Evolutionary conservation across 768 basidiomycete species (phyloP).

Genomic region (Termitomyces sp.): DNA sequence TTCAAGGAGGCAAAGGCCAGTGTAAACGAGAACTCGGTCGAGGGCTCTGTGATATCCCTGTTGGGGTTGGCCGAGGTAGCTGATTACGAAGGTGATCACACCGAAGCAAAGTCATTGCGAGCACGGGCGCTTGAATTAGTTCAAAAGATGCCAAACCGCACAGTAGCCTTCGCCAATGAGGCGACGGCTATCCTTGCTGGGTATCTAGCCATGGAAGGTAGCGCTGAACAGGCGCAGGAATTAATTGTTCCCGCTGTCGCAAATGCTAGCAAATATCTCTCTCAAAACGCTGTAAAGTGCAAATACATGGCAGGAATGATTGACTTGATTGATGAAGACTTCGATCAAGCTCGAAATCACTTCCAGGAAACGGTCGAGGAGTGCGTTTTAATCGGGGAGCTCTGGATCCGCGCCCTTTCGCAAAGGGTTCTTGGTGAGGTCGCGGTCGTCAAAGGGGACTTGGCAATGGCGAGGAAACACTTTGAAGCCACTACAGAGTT

Average conservation of each 20-base stretch:
- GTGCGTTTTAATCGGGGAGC: not conserved
- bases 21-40: not conserved
- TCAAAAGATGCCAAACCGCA: not conserved
- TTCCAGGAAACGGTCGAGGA: not conserved
- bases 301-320: constrained; percentile 7
- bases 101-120: not conserved
- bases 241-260: not conserved
- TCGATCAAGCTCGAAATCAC: not conserved
- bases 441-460: constrained; percentile 2
- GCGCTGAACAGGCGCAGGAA: not conserved
- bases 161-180: not conserved
- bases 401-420: not conserved
- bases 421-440: constrained; percentile 12
- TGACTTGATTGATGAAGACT: constrained; percentile 1
- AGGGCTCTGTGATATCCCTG: not conserved
- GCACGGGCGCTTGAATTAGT: not conserved
- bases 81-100: not conserved
- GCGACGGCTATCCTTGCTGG: not conserved
- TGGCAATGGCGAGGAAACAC: not conserved
- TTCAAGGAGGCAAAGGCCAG: not conserved
- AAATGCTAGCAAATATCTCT: not conserved
- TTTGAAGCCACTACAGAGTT: constrained; percentile 5
- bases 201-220: constrained; percentile 5
- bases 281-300: not conserved
- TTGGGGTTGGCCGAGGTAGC: constrained; percentile 6